Evolutionary conservation across 495 filamentous ascomycete species (phyloP), one percentile per base, ranked within the genome.

Genomic region (Podospora comata): DNA sequence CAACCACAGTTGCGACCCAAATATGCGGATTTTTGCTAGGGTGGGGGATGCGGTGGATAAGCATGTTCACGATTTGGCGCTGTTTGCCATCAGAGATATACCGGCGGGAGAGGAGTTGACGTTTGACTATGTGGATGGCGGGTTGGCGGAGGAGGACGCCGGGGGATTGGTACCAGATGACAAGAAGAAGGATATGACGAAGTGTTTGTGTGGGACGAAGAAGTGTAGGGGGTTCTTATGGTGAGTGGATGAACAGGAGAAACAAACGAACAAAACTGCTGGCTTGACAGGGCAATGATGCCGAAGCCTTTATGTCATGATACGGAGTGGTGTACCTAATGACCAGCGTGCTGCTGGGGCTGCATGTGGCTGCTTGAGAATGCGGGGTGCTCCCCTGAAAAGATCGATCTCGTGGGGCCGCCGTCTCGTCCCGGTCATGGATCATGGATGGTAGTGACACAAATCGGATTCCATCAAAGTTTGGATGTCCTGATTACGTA

Each of bases 11-110:
- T 94, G 91, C 75, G 79, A 87, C 0, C 80, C 89, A 0, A 89
- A 97, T 72, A 89, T 92, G 78, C 85, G 90, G 34, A 91, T 93
- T 65, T 92, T 94, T 71, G 88, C 92, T 0, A 91, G 95, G 0
- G 91, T 92, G 7, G 89, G 87, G 19, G 91, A 92, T 69, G 89
- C 91, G 60, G 84, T 86, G 3, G 92, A 97, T 68, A 83, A 86
- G 30, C 82, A 85, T 16, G 81, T 97, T 13, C 96, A 97, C 73
- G 90, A 97, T 67, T 79, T 99, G 2, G 94, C 92, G 0, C 88
- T 97, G 69, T 99, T 99, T 70, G 91, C 94, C 0, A 79, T 87
- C 6, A 74, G 83, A 9, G 87, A 91, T 44, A 92, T 99, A 30
- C 79, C 82, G 0, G 82, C 86, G 2, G 83, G 82, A 2, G 88